Evolutionary conservation across 257 asterid species (phyloP), one percentile per base, ranked within the genome.

Genomic region (Penstemon newberryi): DNA sequence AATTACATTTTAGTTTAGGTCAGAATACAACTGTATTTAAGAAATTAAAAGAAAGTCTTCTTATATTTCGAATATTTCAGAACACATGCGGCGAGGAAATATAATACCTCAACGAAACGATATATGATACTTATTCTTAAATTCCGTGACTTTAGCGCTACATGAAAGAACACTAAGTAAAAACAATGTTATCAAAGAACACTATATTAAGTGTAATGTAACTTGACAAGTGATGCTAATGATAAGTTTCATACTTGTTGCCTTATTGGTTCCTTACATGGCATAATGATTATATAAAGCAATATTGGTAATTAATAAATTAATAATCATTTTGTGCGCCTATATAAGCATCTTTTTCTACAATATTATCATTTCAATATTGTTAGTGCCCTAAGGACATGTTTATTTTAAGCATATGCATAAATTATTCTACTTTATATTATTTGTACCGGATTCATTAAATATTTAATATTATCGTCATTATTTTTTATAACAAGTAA

Each of bases 91-190:
- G 18, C 0, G 18, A 15, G 18, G 0, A 15, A 15, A 15, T n/a
- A n/a, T n/a, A n/a, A n/a, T n/a, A n/a, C n/a, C n/a, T n/a, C n/a
- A n/a, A n/a, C n/a, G n/a, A n/a, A n/a, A n/a, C n/a, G n/a, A n/a
- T n/a, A n/a, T n/a, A 15, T 15, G 18, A 15, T 15, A 15, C 18
- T 15, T 15, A 19, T 72, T 49, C 37, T 57, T 51, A 6, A 57
- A 39, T 75, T 37, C 19, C 47, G 37, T 73, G 69, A 54, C 78
- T 45, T 62, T 8, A 37, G 54, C 38, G 4, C 46, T 41, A 53
- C 33, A 56, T 63, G 11, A 65, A 71, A 64, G 37, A 47, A 75
- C 83, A 74, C 82, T 78, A 71, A 42, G 60, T 25, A 60, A 63
- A 62, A 59, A 65, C 25, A 70, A 72, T 50, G 56, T 54, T 65